Conservation (phyloP, 2,329 filamentous ascomycete species). For the Penicillium janthinellum region DNA sequence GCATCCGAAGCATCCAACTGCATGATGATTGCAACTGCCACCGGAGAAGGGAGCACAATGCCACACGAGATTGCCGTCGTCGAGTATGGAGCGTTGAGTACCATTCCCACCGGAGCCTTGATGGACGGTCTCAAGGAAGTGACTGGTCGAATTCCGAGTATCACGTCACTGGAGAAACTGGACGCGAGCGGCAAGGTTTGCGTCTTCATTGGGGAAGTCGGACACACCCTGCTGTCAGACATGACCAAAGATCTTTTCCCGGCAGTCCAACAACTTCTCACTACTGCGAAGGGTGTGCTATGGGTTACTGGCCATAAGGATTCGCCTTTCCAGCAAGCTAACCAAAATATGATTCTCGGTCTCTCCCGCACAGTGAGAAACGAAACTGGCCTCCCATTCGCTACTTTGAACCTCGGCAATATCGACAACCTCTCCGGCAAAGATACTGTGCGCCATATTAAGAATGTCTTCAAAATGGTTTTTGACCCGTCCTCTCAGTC, state of each 20-base stretch:
- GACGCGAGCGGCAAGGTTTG: conserved; percentile 26
- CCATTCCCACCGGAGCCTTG: conserved; percentile 18
- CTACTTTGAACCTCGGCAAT: conserved; percentile 25
- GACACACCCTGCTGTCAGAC: conserved; percentile 19
- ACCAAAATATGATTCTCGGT: conserved; percentile 23
- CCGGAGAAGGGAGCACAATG: conserved; percentile 10
- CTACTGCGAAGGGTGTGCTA: conserved; percentile 21
- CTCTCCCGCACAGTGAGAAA: conserved; percentile 27
- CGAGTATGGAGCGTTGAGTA: conserved; percentile 14
- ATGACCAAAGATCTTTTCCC: conserved; percentile 20
- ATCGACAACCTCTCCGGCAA: conserved; percentile 19
- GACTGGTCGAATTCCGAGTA: conserved; percentile 16
- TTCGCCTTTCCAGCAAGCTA: conserved; percentile 19
- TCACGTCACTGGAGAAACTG: conserved; percentile 4
- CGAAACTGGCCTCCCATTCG: conserved; percentile 25
- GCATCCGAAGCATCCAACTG: conserved; percentile 24
- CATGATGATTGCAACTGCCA: conserved; percentile 25
- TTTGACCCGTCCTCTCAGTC: conserved; percentile 18
- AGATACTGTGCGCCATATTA: conserved; percentile 21
- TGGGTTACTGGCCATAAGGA: conserved; percentile 25
- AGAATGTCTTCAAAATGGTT: conserved; percentile 21
- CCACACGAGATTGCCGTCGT: conserved; percentile 24
- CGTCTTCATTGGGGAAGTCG: conserved; percentile 27
- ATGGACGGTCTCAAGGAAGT: conserved; percentile 11
- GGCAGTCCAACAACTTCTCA: conserved; percentile 20